A percentile compares a stretch with the other conserved stretches of the same genome.
Conservation (phyloP, 176 grass and related monocot species). For the Phragmites australis region DNA sequence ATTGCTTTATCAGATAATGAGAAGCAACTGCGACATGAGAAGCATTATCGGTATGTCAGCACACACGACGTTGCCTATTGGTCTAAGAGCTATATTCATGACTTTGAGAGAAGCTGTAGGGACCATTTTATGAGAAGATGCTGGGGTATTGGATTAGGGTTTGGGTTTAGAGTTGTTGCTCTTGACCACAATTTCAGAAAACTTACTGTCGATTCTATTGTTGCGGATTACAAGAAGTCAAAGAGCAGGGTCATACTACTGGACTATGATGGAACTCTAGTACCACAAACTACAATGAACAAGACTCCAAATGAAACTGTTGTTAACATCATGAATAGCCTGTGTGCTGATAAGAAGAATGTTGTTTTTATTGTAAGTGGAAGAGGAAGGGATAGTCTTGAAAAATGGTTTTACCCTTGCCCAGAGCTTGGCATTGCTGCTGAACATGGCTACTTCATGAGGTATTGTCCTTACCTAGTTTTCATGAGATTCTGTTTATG, state of each 20-base stretch:
- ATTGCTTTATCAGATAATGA: slow-evolving; percentile 49
- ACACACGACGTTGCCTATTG: slow-evolving; percentile 53
- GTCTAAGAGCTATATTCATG: slow-evolving; percentile 53
- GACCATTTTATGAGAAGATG: slow-evolving; percentile 61
- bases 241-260: slow-evolving; percentile 55
- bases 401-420: slow-evolving; percentile 56
- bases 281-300: slow-evolving; percentile 47
- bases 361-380: slow-evolving; percentile 57
- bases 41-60: slow-evolving; percentile 48
- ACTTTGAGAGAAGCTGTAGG: slow-evolving; percentile 48
- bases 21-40: slow-evolving; percentile 54
- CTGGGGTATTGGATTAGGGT: slow-evolving; percentile 51
- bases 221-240: slow-evolving; percentile 52
- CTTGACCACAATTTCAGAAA: slow-evolving; percentile 59
- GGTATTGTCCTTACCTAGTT: slow-evolving; percentile 27
- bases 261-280: slow-evolving; percentile 55
- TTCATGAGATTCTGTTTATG: not conserved
- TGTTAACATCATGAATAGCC: slow-evolving; percentile 52
- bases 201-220: slow-evolving; percentile 53
- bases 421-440: slow-evolving; percentile 65
- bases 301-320: slow-evolving; percentile 45
- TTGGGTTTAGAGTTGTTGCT: slow-evolving; percentile 62
- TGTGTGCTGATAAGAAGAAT: slow-evolving; percentile 49
- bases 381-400: slow-evolving; percentile 54
- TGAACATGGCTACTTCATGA: slow-evolving; percentile 72